Base-by-base conservation (phyloP, 331 rosid genomes). In the Dryas integrifolia region DNA sequence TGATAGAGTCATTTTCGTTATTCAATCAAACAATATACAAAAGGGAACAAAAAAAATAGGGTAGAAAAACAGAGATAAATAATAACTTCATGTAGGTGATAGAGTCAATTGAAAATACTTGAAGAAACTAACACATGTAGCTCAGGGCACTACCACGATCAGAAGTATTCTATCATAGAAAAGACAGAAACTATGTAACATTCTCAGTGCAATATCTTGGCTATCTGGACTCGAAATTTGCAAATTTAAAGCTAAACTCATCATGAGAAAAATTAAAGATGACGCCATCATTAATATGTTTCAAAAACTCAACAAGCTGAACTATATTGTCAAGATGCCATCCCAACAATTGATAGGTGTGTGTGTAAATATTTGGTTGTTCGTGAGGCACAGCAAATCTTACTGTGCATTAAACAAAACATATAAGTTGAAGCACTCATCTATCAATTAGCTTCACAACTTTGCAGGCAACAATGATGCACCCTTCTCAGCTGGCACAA, bases 1-100 rank as follows among this genome's bases (percentile, higher is more conserved):
- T 26, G 57, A 60, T 16, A 77, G 69, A 75, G 61, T 14, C 16
- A 47, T 46, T 8, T 51, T 7, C 58, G 49, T 7, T 48, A 67
- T 26, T 13, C 49, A 26, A 67, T 35, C 58, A 5, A 58, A 14
- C 72, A 67, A 26, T 0, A 15, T 3, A 26, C 57, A 11, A 9
- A 62, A 62, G 8, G 1, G 62, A 9, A 62, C 0, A 8, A n/a
- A 10, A 12, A 9, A 9, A 41, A 63, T 18, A 9, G 1, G 39
- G 50, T 0, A 64, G 11, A 64, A 65, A 18, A 24, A 4, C 44
- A 30, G 43, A 66, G 3, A 26, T 24, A 66, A 6, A 46, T 66
- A 47, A 66, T 39, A 41, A 46, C 16, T 45, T 46, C 55, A 65
- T 41, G 51, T 9, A 44, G 15, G 51, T 12, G 13, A 3, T 15